These are phyloP conservation scores for Agapanthus africanus DNA, from an alignment of 106 monocot species.

Conservation along the genomic window DNA sequence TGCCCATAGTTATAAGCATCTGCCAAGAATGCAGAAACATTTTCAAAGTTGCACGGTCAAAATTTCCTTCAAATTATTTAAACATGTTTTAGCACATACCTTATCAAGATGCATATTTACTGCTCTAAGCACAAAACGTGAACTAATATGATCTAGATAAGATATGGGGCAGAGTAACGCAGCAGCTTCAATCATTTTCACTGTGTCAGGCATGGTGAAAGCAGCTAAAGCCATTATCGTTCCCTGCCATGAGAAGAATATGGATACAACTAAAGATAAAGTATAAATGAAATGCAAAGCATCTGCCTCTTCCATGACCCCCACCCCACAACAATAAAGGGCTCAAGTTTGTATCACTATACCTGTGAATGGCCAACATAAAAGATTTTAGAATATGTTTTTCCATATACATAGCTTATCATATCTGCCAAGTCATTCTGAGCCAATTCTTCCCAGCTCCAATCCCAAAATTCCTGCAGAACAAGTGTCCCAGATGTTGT, in stretches of 20 bases:
- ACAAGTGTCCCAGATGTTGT: neutral
- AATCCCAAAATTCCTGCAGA: constrained; percentile 85
- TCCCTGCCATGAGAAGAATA: constrained; percentile 40
- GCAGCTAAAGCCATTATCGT: constrained; percentile 95
- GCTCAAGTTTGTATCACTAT: neutral
- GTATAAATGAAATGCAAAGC: neutral
- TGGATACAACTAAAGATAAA: neutral
- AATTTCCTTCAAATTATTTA: no score
- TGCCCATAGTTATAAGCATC: constrained; percentile 74
- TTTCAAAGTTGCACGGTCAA: neutral
- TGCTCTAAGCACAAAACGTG: constrained; percentile 64
- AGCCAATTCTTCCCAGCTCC: constrained; percentile 92
- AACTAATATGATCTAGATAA: constrained; percentile 70
- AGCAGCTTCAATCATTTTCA: constrained; percentile 69
- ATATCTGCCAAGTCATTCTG: constrained; percentile 68
- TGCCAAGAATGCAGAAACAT: constrained; percentile 13
- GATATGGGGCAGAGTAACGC: constrained; percentile 93
- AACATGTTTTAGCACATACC: constrained; percentile 26
- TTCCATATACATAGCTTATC: constrained; percentile 61
- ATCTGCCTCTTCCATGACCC: neutral
- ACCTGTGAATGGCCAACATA: constrained; percentile 95
- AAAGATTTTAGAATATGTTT: constrained; percentile 71
- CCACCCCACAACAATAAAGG: neutral
- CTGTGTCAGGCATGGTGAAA: constrained; percentile 65
- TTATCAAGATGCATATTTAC: constrained; percentile 73